Evolutionary conservation across 371 early-diverging fungal genomes (phyloP).

Genomic region (Phascolomyces articulosus): DNA sequence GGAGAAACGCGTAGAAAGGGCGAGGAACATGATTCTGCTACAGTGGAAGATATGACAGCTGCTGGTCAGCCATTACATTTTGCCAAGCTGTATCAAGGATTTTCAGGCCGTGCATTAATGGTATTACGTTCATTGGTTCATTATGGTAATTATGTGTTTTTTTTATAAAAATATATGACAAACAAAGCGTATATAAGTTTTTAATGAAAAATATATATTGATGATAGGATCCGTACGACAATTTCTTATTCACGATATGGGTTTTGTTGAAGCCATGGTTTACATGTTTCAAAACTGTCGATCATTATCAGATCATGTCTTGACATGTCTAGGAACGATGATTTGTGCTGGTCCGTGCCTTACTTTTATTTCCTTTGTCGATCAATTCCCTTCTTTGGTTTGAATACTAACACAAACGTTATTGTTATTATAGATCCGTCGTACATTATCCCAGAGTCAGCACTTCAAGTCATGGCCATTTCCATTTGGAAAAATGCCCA

Average conservation of each 20-base stretch:
- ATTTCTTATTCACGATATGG: slow-evolving; percentile 34
- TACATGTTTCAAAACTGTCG: slow-evolving; percentile 38
- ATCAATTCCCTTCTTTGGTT: background rate
- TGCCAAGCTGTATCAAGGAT: slow-evolving; percentile 31
- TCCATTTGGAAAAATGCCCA: slow-evolving; percentile 33
- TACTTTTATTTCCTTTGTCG: background rate
- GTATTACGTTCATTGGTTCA: slow-evolving; percentile 32
- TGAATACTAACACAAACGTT: background rate
- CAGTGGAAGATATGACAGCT: slow-evolving; percentile 15
- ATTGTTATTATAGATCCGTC: slow-evolving; percentile 13
- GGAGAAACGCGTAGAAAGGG: slow-evolving; percentile 34
- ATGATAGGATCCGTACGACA: slow-evolving; percentile 28
- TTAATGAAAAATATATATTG: too few relatives aligned
- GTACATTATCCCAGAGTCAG: slow-evolving; percentile 21
- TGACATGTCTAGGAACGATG: slow-evolving; percentile 41
- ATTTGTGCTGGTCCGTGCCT: slow-evolving; percentile 24
- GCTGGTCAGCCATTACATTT: slow-evolving; percentile 13
- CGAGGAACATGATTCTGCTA: slow-evolving; percentile 25
- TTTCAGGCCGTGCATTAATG: slow-evolving; percentile 36
- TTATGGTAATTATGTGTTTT: slow-evolving; percentile 23
- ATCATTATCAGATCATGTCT: slow-evolving; percentile 29
- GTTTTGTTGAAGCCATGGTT: slow-evolving; percentile 37
- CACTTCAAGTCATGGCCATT: slow-evolving; percentile 28
- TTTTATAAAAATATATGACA: background rate
- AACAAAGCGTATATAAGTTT: too few relatives aligned